Evolutionary conservation across 345 rosid genomes (phyloP), one percentile per base, ranked within the genome.

Genomic region (Acer saccharum): DNA sequence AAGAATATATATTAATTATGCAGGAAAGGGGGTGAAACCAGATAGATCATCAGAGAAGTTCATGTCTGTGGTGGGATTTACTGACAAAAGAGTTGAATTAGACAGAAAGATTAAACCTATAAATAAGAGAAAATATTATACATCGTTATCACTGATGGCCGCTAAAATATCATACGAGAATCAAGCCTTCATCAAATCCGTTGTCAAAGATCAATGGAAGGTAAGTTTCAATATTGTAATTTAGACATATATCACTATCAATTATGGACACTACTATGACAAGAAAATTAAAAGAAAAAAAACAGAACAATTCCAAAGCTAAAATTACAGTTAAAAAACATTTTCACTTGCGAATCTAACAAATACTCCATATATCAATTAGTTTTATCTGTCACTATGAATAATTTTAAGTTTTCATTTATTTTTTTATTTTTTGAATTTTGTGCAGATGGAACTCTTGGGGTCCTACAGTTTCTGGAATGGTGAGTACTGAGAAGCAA

Each of bases 61-160:
- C 81, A 65, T 70, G 2, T 88, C 92, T 1, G 20, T 85, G 64
- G 0, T 89, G 27, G 92, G 86, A 72, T 50, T 64, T 58, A 0
- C 80, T 13, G 89, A 90, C 77, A 69, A 52, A 23, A 80, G 92
- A 74, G 75, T 84, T 44, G 90, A 84, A 10, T 84, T 90, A 27
- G 89, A 83, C 80, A 46, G 62, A 39, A 78, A 69, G 35, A 78
- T 88, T 14, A 55, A 5, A 52, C 86, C 69, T n/a, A 88, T 90
- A 88, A 86, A 69, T 7, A 76, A 75, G 60, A 61, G 57, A 11
- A 83, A 71, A 60, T 88, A 90, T 78, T 82, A 82, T 60, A 70
- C 90, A 10, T 76, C 81, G 50, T 68, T 90, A n/a, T 83, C 91
- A 10, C 75, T 85, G 3, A 90, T 88, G 91, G 91, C 92, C 64